phyloP scores from a whole-genome alignment of 257 asterid species.

The Galeopsis tetrahit region DNA sequence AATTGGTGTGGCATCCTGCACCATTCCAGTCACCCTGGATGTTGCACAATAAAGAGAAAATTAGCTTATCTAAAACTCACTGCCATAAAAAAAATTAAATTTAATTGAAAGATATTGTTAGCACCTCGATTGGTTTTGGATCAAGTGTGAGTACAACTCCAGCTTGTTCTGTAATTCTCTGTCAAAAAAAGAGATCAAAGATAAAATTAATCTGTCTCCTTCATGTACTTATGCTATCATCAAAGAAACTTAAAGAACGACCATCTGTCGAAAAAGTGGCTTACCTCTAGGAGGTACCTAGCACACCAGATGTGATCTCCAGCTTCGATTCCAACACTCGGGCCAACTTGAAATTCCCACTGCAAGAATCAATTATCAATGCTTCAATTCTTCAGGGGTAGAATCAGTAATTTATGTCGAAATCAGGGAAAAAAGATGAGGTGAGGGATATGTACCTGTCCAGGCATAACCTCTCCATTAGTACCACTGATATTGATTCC shows the following conservation, averaged over 20 bases:
- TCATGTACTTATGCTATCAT: not conserved
- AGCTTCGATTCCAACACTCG: conserved; percentile 94
- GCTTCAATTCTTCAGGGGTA: conserved; percentile 13
- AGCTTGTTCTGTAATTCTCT: conserved; percentile 99
- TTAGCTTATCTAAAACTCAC: conserved; percentile 21
- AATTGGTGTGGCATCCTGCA: conserved; percentile 95
- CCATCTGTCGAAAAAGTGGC: conserved; percentile 12
- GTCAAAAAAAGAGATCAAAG: conserved; percentile 33
- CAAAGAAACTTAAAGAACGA: not conserved
- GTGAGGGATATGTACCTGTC: conserved; percentile 65
- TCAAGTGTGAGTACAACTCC: conserved; percentile 93
- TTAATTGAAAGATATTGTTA: not conserved
- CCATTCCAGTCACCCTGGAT: conserved; percentile 98
- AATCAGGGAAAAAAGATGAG: conserved; percentile 1
- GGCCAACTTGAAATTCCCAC: conserved; percentile 99
- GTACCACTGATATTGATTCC: conserved; percentile 98
- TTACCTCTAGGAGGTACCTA: conserved; percentile 95
- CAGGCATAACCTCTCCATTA: conserved; percentile 99
- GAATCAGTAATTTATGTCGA: conserved; percentile 3
- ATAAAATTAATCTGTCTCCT: not conserved
- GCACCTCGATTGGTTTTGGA: conserved; percentile 95
- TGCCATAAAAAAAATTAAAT: not conserved
- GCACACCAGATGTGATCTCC: conserved; percentile 98
- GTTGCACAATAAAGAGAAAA: conserved; percentile 7
- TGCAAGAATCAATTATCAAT: conserved; percentile 39